Conservation (phyloP, 139 green algal genomes). For the Picochlorum sp. region DNA sequence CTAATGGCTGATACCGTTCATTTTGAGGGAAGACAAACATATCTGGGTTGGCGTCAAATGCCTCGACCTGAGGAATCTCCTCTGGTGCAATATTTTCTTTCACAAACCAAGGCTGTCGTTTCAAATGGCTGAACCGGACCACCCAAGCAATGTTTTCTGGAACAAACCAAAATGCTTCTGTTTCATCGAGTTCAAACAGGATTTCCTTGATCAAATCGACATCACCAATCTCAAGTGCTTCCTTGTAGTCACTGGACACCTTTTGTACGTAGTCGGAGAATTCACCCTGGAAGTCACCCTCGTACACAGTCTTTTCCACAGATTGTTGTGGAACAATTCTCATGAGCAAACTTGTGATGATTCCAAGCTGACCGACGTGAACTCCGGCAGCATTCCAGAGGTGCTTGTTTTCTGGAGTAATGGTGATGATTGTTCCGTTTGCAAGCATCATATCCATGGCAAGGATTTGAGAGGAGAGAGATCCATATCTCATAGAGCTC, state of each 20-base stretch:
- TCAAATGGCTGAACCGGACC: not conserved
- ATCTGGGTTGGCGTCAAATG: not conserved
- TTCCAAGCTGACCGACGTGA: conserved; percentile 54
- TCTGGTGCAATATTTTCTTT: conserved; percentile 1
- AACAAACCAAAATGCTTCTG: conserved; percentile 31
- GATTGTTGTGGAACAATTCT: conserved; percentile 18
- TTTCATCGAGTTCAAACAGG: conserved; percentile 30
- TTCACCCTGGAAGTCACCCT: conserved; percentile 5
- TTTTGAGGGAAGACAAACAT: not conserved
- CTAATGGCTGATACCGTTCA: not conserved
- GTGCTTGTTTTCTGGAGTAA: conserved; percentile 47
- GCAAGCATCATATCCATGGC: conserved; percentile 55
- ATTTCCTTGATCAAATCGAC: conserved; percentile 7
- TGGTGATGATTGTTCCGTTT: conserved; percentile 57
- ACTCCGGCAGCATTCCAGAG: conserved; percentile 39
- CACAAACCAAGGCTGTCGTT: not conserved
- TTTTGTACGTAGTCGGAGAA: conserved; percentile 14
- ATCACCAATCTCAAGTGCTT: conserved; percentile 16
- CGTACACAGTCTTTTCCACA: conserved; percentile 7
- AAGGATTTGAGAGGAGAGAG: conserved; percentile 57
- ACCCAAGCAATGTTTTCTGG: not conserved
- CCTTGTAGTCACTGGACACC: conserved; percentile 28
- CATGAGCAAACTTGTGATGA: conserved; percentile 58
- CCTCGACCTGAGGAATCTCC: not conserved
- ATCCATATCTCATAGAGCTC: conserved; percentile 44